A percentile compares a stretch with the other conserved stretches of the same genome.
These are phyloP conservation scores for Lactarius evosmus DNA, from an alignment of 768 basidiomycete species.

Conservation along the genomic window DNA sequence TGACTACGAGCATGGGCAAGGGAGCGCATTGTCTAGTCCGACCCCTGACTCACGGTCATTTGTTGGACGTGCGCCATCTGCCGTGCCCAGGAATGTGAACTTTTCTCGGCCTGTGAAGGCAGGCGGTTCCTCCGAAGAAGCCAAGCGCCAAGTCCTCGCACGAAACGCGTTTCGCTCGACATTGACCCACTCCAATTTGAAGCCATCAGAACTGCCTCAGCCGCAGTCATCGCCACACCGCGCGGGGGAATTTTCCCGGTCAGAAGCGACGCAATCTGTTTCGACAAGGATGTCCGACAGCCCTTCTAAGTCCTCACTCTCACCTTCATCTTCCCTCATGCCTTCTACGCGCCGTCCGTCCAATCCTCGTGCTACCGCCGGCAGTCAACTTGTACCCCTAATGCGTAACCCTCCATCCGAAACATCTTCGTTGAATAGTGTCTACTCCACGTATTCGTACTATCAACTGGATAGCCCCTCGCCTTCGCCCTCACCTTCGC, in stretches of 20 bases:
- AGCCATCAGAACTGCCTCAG: slow-evolving; percentile 11
- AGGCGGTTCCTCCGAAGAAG: slow-evolving; percentile 39
- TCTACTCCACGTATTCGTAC: slow-evolving; percentile 36
- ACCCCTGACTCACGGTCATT: slow-evolving; percentile 22
- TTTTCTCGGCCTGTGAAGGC: slow-evolving; percentile 63
- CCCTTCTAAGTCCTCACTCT: neutral
- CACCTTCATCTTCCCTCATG: slow-evolving; percentile 7
- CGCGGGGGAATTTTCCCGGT: slow-evolving; percentile 4
- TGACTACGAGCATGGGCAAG: slow-evolving; percentile 1
- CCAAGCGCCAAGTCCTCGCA: slow-evolving; percentile 49
- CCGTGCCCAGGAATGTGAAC: slow-evolving; percentile 48
- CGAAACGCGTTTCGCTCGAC: slow-evolving; percentile 47
- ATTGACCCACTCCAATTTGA: slow-evolving; percentile 9
- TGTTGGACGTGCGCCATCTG: slow-evolving; percentile 42
- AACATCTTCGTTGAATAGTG: slow-evolving; percentile 23
- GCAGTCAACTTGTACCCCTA: slow-evolving; percentile 14
- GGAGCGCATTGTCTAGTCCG: slow-evolving; percentile 29
- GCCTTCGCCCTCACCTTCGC: slow-evolving; percentile 21
- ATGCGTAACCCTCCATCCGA: slow-evolving; percentile 22
- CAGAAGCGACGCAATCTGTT: slow-evolving; percentile 14
- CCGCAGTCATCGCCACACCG: slow-evolving; percentile 12
- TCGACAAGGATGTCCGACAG: neutral
- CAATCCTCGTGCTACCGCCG: slow-evolving; percentile 19
- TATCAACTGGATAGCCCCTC: slow-evolving; percentile 31
- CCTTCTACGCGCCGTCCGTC: neutral